Evolutionary conservation across 2,329 filamentous ascomycete species (phyloP).

Genomic region (Dothidotthia symphoricarpi): DNA sequence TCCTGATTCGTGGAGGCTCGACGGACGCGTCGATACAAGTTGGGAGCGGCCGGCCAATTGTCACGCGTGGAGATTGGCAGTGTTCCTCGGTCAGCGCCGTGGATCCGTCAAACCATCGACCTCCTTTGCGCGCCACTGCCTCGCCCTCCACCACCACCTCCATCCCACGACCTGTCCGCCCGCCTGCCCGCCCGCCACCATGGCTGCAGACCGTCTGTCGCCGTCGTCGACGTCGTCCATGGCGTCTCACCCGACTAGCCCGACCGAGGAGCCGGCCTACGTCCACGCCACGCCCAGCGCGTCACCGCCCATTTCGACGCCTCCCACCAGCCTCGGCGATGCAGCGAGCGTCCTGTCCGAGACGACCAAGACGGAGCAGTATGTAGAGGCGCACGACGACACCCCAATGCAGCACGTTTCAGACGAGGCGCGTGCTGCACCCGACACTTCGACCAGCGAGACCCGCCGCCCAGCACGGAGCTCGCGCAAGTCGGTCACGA

Average conservation of each 20-base stretch:
- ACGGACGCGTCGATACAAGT: conserved; percentile 14
- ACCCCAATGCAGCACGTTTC: conserved; percentile 11
- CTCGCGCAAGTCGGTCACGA: conserved; percentile 57
- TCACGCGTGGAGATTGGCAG: conserved; percentile 35
- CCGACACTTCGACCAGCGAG: conserved; percentile 22
- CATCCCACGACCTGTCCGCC: conserved; percentile 19
- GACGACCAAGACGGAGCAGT: conserved; percentile 27
- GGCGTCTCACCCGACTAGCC: conserved; percentile 44
- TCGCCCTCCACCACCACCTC: conserved; percentile 23
- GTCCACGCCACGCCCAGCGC: conserved; percentile 50
- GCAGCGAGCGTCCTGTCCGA: conserved; percentile 55
- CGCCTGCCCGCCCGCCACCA: conserved; percentile 21
- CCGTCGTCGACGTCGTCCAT: conserved; percentile 45
- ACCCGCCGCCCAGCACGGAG: conserved; percentile 46
- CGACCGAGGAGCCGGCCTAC: conserved; percentile 24
- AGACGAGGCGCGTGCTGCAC: conserved; percentile 17
- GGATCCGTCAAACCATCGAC: conserved; percentile 22
- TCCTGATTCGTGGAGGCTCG: conserved; percentile 21
- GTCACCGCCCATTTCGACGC: conserved; percentile 59
- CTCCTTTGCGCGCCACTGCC: conserved; percentile 36
- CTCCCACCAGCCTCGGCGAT: conserved; percentile 66
- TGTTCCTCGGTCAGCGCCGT: conserved; percentile 32
- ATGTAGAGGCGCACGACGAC: conserved; percentile 20
- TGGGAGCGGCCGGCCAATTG: conserved; percentile 14
- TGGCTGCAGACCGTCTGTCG: conserved; percentile 26